A percentile compares a stretch with the other conserved stretches of the same genome.
These are phyloP conservation scores for Solanum etuberosum DNA, from an alignment of 257 asterid genomes.

Conservation along the genomic window DNA sequence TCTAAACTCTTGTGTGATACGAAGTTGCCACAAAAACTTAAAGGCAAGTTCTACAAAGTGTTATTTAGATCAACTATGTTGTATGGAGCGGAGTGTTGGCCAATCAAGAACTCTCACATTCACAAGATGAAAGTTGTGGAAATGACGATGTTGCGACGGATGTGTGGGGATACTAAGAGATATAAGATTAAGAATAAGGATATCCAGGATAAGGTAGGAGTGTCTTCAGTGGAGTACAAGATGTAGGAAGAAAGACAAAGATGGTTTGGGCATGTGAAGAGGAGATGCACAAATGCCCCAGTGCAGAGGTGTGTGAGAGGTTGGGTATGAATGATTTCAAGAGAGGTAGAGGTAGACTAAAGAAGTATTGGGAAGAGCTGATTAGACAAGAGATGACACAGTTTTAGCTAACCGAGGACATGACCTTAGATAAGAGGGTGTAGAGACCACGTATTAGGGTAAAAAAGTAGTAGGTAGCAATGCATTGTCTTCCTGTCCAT, in stretches of 20 bases:
- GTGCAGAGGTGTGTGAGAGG: neutral
- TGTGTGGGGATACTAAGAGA: neutral
- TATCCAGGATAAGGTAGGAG: neutral
- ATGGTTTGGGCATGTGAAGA: neutral
- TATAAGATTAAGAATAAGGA: neutral
- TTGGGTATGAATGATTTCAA: neutral
- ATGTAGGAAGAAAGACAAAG: neutral
- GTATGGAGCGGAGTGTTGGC: neutral
- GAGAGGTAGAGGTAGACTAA: neutral
- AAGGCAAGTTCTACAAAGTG: neutral
- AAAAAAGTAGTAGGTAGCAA: neutral
- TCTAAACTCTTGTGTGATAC: neutral
- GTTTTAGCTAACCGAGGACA: neutral
- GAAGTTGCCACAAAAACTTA: neutral
- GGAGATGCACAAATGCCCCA: neutral
- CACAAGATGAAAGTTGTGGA: neutral
- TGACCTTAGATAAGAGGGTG: neutral
- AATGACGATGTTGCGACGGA: neutral
- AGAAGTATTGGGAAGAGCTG: neutral
- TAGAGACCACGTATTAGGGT: neutral
- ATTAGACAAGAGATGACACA: neutral
- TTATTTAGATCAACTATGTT: neutral
- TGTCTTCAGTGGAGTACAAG: neutral
- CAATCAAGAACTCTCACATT: neutral
- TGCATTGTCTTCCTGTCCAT: neutral